Base-by-base conservation (phyloP, 352 stramenopile genomes). In the Phytophthora lateralis region DNA sequence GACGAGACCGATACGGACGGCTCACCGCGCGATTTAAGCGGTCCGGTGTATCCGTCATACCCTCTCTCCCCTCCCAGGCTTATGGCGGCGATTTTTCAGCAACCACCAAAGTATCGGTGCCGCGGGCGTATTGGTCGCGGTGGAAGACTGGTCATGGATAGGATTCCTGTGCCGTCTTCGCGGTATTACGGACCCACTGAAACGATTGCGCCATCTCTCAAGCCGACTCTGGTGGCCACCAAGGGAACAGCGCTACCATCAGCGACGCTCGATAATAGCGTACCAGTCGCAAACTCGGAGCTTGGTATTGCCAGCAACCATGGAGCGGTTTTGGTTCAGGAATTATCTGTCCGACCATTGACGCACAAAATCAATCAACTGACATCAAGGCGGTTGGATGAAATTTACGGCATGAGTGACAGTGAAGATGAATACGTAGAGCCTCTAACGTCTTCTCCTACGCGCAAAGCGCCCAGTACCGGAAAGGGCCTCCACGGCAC, bases 401-500 rank as follows among this genome's bases (percentile, higher is more conserved):
- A 91, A 54, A 95, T 95, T 35, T 95, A 92, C 63, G 42, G 55
- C 54, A 93, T 95, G 85, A 95, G 85, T 48, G 85, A 95, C 64
- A 93, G 83, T 24, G 85, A 95, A 60, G 85, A 95, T 48, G 85
- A 95, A 54, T 35, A 83, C 1, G 37, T 95, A 15, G 85, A 95
- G 50, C 73, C 73, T 10, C 58, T 91, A 29, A 85, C 74, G 14
- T 75, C 80, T 0, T 74, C 73, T 3, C 17, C 66, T 15, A 52
- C 68, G n/a, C 73, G 67, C 30, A 92, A 89, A 39, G 26, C 58
- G 0, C 43, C 57, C 37, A 76, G 26, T 8, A 52, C 55, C 4
- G 62, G 60, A 20, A 76, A 67, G 51, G 49, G 63, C n/a, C 35
- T 61, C 17, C 54, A 50, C 38, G 51, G 55, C 47, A 42, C 75